Evolutionary conservation across 345 rosid species (phyloP).

Genomic region (Rhodamnia rubescens): DNA sequence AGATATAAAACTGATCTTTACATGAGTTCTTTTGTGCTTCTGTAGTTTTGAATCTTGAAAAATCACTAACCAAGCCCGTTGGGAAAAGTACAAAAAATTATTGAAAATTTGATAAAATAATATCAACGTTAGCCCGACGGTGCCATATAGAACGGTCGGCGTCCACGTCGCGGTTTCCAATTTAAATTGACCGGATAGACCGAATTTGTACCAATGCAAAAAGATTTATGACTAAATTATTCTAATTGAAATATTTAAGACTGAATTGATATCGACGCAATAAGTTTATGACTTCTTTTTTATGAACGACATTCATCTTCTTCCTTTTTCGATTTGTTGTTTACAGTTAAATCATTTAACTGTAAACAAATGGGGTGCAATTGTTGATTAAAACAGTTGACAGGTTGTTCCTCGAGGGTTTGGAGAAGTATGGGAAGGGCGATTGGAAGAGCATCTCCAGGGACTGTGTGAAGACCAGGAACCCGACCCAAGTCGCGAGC

Average conservation of each 20-base stretch:
- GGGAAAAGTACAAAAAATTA: too few relatives aligned
- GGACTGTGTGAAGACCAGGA: conserved; percentile 1
- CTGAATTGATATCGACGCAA: too few relatives aligned
- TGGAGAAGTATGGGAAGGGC: conserved; percentile 10
- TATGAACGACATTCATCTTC: background rate
- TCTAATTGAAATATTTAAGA: too few relatives aligned
- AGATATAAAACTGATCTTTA: background rate
- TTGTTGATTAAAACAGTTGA: background rate
- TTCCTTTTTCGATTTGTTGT: background rate
- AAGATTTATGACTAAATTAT: too few relatives aligned
- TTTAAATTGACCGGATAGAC: too few relatives aligned
- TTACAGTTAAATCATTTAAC: background rate
- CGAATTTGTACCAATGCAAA: too few relatives aligned
- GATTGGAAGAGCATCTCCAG: conserved; percentile 19
- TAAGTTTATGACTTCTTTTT: too few relatives aligned
- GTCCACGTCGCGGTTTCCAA: too few relatives aligned
- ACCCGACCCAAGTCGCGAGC: conserved; percentile 15
- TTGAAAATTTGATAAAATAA: too few relatives aligned
- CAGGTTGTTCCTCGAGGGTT: conserved; percentile 11
- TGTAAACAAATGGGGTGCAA: background rate
- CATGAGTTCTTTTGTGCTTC: background rate
- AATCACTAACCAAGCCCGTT: background rate
- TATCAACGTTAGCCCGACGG: too few relatives aligned
- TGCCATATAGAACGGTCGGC: accelerated
- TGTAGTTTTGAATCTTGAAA: background rate